Base-by-base conservation (phyloP, 352 stramenopile genomes). In the Plasmopara muralis region DNA sequence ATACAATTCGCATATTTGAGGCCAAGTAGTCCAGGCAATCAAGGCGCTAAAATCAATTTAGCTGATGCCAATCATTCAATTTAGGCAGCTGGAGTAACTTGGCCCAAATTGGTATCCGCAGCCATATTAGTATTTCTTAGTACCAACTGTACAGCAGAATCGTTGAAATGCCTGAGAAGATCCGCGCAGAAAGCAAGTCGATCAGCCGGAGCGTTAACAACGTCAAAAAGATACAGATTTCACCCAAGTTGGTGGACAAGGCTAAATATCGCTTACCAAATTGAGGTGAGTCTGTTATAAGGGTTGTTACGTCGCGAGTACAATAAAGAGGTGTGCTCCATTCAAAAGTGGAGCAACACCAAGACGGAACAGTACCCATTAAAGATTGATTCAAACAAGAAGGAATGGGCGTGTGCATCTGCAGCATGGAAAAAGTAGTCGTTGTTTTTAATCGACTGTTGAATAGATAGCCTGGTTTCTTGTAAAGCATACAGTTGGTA, bases 391-490 rank as follows among this genome's bases (percentile, higher is more conserved):
- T 25, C 5, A 12, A 15, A 44, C 16, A 9, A 25, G 5, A 44
- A 29, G 6, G 16, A 9, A 28, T 15, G 14, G 9, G 39, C 39
- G 8, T 29, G 39, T 29, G 39, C 39, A 44, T 44, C 39, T 6
- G 16, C 39, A 14, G 15, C 9, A 30, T 44, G 39, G 5, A 44
- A 9, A 28, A 44, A 44, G n/a, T 44, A 44, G 16, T 41, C 39
- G 15, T 44, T 44, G 14, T 44, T 12, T 20, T 9, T 5, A 7
- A 29, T 8, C 4, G 12, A 29, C 6, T 44, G 6, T 9, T 4
- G 14, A n/a, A 10, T 44, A 8, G 39, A 29, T 8, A 44, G 28
- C 39, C 28, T 44, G 39, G 39, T 44, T 44, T 44, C 39, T 44
- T 44, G 39, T 29, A 44, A 12, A 44, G 15, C 39, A 5, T 29